phyloP scores from a whole-genome alignment of 2,329 filamentous ascomycete species.

The Drechslerella coelobrocha region DNA sequence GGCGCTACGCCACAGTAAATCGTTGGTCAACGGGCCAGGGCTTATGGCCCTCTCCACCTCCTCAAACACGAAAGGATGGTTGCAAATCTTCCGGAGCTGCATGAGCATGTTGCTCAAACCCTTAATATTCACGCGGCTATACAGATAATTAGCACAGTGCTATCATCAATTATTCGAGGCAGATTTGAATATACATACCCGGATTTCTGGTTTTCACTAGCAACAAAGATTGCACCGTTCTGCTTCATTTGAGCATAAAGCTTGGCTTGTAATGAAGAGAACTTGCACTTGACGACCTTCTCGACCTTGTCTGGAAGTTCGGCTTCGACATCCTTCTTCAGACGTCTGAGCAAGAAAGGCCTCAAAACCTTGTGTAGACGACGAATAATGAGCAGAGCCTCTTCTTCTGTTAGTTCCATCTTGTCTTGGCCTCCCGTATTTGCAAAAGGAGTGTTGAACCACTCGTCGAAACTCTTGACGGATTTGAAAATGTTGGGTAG shows the following conservation, averaged over 20 bases:
- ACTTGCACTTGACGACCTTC: conserved; percentile 98
- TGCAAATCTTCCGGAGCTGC: conserved; percentile 98
- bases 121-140: conserved; percentile 53
- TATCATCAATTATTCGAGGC: not conserved
- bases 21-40: conserved; percentile 83
- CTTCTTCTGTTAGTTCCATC: conserved; percentile 99
- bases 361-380: conserved; percentile 97
- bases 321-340: conserved; percentile 99
- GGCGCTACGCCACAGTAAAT: conserved; percentile 90
- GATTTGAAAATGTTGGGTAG: conserved; percentile 99
- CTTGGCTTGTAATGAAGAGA: conserved; percentile 89
- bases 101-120: conserved; percentile 99
- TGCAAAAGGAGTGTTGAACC: conserved; percentile 99
- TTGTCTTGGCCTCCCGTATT: conserved; percentile 98
- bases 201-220: conserved; percentile 76
- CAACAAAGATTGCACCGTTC: conserved; percentile 91
- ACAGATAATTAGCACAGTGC: not conserved
- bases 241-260: conserved; percentile 97
- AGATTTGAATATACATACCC: conserved; percentile 24
- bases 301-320: conserved; percentile 98
- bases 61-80: conserved; percentile 98
- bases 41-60: conserved; percentile 99
- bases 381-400: conserved; percentile 95
- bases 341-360: conserved; percentile 93
- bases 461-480: conserved; percentile 97